A percentile compares a stretch with the other conserved stretches of the same genome.
Evolutionary conservation across 2,329 filamentous ascomycete species (phyloP).

Genomic region (Aspergillus alliaceus): DNA sequence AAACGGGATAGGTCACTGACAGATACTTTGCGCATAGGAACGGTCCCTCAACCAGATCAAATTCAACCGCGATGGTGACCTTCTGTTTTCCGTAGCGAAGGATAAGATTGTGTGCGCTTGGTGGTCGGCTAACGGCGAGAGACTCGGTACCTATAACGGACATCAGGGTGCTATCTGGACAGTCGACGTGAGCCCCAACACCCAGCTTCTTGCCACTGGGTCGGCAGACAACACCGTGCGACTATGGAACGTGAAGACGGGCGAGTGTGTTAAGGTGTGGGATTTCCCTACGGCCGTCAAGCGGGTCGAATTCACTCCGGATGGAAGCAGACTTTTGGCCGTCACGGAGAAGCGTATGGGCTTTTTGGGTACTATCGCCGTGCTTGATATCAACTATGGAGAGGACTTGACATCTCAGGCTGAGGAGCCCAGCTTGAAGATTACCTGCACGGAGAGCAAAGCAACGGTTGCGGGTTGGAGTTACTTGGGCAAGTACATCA

Average conservation of each 20-base stretch:
- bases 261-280: slow-evolving; percentile 93
- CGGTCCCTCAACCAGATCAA: slow-evolving; percentile 93
- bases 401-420: slow-evolving; percentile 74
- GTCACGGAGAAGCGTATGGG: slow-evolving; percentile 99
- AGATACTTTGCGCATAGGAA: slow-evolving; percentile 55
- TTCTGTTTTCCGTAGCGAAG: slow-evolving; percentile 94
- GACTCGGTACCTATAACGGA: slow-evolving; percentile 92
- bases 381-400: slow-evolving; percentile 85
- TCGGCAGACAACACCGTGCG: slow-evolving; percentile 98
- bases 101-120: slow-evolving; percentile 96
- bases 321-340: slow-evolving; percentile 84
- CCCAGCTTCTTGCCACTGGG: slow-evolving; percentile 87
- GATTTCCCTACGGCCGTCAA: slow-evolving; percentile 97
- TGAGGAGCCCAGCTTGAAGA: slow-evolving; percentile 78
- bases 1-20: slow-evolving; percentile 15
- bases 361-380: slow-evolving; percentile 88
- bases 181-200: slow-evolving; percentile 91
- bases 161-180: slow-evolving; percentile 99
- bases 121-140: slow-evolving; percentile 97
- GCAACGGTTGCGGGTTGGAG: slow-evolving; percentile 97
- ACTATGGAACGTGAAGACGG: slow-evolving; percentile 93
- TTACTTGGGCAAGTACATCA: slow-evolving; percentile 92
- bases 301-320: slow-evolving; percentile 94
- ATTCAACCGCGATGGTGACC: slow-evolving; percentile 94
- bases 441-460: slow-evolving; percentile 94